Evolutionary conservation across 2,329 filamentous ascomycete genomes (phyloP).

Genomic region (Neurospora crassa): DNA sequence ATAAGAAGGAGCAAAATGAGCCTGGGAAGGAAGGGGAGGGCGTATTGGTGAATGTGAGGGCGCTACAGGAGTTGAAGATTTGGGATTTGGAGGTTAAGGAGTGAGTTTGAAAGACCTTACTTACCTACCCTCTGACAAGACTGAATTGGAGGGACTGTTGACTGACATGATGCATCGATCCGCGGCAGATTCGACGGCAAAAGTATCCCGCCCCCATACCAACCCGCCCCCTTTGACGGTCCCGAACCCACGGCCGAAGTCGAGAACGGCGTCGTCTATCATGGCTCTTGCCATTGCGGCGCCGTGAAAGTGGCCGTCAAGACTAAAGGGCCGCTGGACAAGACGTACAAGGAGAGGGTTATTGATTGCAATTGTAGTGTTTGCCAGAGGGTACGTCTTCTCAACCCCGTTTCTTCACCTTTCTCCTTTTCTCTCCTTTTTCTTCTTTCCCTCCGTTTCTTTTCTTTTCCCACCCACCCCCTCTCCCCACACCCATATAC

Average conservation of each 20-base stretch:
- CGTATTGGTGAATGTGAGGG: background rate
- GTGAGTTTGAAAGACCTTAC: background rate
- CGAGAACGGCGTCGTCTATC: constrained; percentile 31
- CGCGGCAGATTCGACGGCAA: constrained; percentile 29
- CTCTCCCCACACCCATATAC: too few species aligned
- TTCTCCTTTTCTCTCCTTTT: background rate
- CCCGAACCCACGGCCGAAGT: constrained; percentile 28
- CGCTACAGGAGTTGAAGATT: background rate
- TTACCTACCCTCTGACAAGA: too few species aligned
- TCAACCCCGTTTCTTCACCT: background rate
- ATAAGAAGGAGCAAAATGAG: background rate
- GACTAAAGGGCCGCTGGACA: constrained; percentile 29
- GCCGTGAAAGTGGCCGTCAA: constrained; percentile 34
- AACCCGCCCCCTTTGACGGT: constrained; percentile 29
- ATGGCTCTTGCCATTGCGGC: constrained; percentile 45
- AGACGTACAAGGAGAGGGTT: constrained; percentile 20
- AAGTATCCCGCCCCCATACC: constrained; percentile 23
- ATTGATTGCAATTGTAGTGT: constrained; percentile 43
- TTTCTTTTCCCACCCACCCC: too few species aligned
- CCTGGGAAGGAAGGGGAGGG: background rate
- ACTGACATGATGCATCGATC: background rate
- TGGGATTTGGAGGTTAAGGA: background rate
- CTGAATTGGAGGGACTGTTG: background rate
- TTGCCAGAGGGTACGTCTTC: constrained; percentile 30
- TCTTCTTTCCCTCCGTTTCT: background rate